These are phyloP conservation scores for Pseudogymnoascus sp. DNA, from an alignment of 2,329 filamentous ascomycete species.

Conservation along the genomic window DNA sequence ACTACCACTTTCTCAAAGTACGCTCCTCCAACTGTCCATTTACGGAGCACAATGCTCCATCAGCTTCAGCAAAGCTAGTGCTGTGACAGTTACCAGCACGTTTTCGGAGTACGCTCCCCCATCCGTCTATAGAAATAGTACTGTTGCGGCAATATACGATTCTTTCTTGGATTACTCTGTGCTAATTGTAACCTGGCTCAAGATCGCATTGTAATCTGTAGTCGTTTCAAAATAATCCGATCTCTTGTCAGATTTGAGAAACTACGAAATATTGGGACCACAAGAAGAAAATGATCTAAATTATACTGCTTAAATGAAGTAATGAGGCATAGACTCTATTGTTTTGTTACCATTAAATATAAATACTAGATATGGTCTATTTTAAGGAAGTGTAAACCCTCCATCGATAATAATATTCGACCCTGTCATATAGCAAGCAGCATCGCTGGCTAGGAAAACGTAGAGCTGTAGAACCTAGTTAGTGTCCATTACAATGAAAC, in stretches of 20 bases:
- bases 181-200: not conserved
- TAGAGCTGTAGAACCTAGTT: constrained; percentile 18
- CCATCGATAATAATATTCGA: constrained; percentile 25
- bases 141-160: not conserved
- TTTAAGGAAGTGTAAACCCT: constrained; percentile 22
- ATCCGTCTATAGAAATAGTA: not conserved
- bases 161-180: not conserved
- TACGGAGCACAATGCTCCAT: not conserved
- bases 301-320: not conserved
- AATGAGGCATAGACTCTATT: not conserved
- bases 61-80: not conserved
- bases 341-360: not conserved
- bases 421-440: constrained; percentile 49
- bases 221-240: not conserved
- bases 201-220: not conserved
- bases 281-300: not conserved
- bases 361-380: not conserved
- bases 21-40: not conserved
- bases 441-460: constrained; percentile 50
- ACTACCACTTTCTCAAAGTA: not conserved
- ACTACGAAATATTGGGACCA: not conserved
- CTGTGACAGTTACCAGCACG: not conserved
- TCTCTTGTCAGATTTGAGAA: not conserved
- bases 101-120: not conserved
- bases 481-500: not conserved